phyloP scores from a whole-genome alignment of 306 rosid genomes.

The Corylus avellana region DNA sequence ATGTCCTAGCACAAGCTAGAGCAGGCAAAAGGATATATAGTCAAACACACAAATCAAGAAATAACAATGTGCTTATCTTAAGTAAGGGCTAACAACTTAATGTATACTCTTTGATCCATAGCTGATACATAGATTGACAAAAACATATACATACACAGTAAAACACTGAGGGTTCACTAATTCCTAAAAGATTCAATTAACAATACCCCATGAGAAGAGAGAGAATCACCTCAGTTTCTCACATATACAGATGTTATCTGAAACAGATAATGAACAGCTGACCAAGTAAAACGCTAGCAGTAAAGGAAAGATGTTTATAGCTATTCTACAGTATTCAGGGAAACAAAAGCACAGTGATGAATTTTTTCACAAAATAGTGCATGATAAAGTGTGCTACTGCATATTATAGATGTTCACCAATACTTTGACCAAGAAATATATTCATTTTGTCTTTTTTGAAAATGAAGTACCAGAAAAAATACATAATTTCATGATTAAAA shows the following conservation, averaged over 20 bases:
- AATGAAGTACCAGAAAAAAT: not conserved
- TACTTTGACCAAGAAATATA: not conserved
- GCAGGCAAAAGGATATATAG: not conserved
- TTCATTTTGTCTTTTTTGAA: not conserved
- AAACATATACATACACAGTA: not conserved
- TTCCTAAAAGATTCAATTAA: not conserved
- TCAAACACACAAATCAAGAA: not conserved
- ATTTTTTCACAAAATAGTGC: not conserved
- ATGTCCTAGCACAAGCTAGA: not conserved
- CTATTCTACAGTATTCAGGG: not conserved
- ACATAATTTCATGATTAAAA: not conserved
- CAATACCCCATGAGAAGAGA: not conserved
- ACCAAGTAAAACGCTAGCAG: not conserved
- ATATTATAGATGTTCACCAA: not conserved
- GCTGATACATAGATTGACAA: not conserved
- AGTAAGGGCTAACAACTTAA: not conserved
- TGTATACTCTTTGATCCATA: not conserved
- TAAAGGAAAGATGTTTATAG: not conserved
- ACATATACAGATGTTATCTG: not conserved
- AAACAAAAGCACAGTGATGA: not conserved
- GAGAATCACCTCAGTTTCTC: not conserved
- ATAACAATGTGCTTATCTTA: not conserved
- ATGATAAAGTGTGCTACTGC: not conserved
- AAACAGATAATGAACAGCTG: not conserved
- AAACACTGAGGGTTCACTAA: not conserved